Evolutionary conservation across 352 stramenopile species (phyloP).

Genomic region (Lagenidium sp.): DNA sequence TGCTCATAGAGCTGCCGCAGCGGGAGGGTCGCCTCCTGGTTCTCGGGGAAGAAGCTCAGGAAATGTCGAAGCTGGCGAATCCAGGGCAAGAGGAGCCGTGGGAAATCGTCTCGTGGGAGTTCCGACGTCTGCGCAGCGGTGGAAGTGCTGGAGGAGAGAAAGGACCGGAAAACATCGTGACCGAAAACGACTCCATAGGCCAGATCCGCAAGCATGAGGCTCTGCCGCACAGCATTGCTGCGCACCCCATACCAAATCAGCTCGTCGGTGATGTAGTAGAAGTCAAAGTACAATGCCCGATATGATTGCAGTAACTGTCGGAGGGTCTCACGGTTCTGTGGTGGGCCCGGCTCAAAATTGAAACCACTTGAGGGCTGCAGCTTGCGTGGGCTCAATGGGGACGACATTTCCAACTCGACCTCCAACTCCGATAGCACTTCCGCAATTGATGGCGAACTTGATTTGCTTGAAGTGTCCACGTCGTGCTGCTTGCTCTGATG

Average conservation of each 20-base stretch:
- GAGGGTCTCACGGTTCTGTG: conserved; percentile 27
- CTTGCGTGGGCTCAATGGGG: conserved; percentile 56
- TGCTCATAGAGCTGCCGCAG: conserved; percentile 75
- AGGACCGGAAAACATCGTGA: conserved; percentile 77
- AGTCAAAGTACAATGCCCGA: conserved; percentile 83
- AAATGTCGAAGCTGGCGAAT: conserved; percentile 83
- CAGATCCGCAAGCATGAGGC: conserved; percentile 70
- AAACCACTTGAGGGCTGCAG: conserved; percentile 7
- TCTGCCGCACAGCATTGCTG: conserved; percentile 73
- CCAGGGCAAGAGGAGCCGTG: conserved; percentile 71
- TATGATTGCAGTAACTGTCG: conserved; percentile 70
- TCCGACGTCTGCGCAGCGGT: conserved; percentile 15
- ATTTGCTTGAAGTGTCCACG: conserved; percentile 8
- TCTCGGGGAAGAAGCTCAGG: conserved; percentile 82
- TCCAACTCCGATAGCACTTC: conserved; percentile 60
- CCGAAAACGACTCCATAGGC: conserved; percentile 81
- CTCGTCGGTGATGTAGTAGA: conserved; percentile 89
- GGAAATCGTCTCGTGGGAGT: no score
- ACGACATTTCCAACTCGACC: conserved; percentile 49
- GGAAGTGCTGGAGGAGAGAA: conserved; percentile 16
- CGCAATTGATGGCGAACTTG: conserved; percentile 18
- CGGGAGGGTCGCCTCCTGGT: conserved; percentile 70
- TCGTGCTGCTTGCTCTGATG: conserved; percentile 32
- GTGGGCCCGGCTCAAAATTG: background rate
- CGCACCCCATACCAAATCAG: conserved; percentile 83